Evolutionary conservation across 495 filamentous ascomycete species (phyloP), one percentile per base, ranked within the genome.

Genomic region (Xylaria castorea): DNA sequence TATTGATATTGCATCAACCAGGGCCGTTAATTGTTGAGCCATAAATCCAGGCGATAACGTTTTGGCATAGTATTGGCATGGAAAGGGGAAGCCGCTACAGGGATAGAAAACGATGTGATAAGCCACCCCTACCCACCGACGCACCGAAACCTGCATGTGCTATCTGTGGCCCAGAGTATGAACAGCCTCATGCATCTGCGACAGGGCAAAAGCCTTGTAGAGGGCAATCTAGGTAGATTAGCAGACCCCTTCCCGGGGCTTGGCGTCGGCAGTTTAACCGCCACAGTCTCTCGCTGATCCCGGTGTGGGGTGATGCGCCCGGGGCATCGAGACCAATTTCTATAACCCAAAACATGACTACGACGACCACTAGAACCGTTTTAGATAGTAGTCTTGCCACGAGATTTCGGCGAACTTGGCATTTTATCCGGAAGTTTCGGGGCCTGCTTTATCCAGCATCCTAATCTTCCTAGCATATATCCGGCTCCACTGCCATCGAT

Each of bases 231-330:
- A 22, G 44, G 22, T 50, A 65, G 58, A 71, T 71, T 64, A 30
- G 44, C 22, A 63, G 32, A 64, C 20, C 18, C 40, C 55, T 61
- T 32, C 32, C 40, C 55, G 40, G 40, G 25, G 22, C 44, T 55
- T 42, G 25, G 67, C 44, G 22, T 70, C 67, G 67, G 67, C 67
- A 70, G 53, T 70, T 70, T 27, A 58, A 48, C 67, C 66, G 34
- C 66, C 32, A 57, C 5, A 34, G 36, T 27, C 46, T 30, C 42
- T 32, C 38, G 8, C 36, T 66, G 63, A 22, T 14, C 25, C 30
- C 40, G 20, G 20, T 34, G 40, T 61, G 27, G 53, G 55, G 34
- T 18, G 22, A 36, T 22, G 27, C 51, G 48, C 38, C 55, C 51
- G 53, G 36, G 4, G 6, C 30, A 8, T 58, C 27, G 25, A 70